Conservation (phyloP, 768 basidiomycete species). For the Podaxis sp. region DNA sequence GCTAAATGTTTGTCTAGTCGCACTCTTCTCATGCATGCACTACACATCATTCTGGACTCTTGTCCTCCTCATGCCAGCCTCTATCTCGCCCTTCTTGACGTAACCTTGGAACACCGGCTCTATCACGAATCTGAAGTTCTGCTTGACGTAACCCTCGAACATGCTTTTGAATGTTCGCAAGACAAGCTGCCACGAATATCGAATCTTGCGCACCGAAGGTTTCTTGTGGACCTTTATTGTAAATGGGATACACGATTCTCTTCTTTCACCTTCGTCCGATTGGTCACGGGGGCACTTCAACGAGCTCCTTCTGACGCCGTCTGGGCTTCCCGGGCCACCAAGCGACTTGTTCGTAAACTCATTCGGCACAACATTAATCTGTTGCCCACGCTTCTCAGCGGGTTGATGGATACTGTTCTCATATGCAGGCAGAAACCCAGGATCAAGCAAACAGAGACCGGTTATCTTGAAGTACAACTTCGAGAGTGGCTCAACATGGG, state of each 20-base stretch:
- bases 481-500: slow-evolving; percentile 10
- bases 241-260: slow-evolving; percentile 33
- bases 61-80: slow-evolving; percentile 50
- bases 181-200: slow-evolving; percentile 22
- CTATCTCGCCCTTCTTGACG: slow-evolving; percentile 46
- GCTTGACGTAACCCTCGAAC: slow-evolving; percentile 38
- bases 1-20: neutral
- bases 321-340: slow-evolving; percentile 17
- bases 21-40: slow-evolving; percentile 34
- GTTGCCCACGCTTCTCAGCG: neutral
- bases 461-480: neutral
- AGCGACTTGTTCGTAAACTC: slow-evolving; percentile 10
- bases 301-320: slow-evolving; percentile 12
- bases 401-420: neutral
- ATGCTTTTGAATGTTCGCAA: slow-evolving; percentile 32
- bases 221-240: slow-evolving; percentile 43
- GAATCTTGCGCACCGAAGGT: slow-evolving; percentile 45
- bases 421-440: neutral
- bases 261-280: slow-evolving; percentile 28
- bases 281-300: slow-evolving; percentile 30
- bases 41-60: slow-evolving; percentile 42
- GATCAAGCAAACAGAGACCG: neutral
- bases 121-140: slow-evolving; percentile 40
- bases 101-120: slow-evolving; percentile 44
- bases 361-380: slow-evolving; percentile 1